phyloP scores from a whole-genome alignment of 805 yeast genomes.

The Metschnikowia corniflorae region DNA sequence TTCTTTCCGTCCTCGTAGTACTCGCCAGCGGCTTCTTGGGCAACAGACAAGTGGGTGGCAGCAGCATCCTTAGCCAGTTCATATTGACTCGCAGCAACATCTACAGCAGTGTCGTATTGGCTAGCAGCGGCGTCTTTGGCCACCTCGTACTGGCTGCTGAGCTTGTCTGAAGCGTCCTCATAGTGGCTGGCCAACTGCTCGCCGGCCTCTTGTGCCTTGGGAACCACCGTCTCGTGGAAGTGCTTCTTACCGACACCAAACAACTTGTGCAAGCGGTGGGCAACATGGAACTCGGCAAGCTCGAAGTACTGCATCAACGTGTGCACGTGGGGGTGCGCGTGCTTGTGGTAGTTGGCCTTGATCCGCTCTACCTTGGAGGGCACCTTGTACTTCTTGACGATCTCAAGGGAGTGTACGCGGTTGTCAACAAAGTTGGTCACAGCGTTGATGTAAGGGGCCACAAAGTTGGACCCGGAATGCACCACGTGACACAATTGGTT shows the following conservation, averaged over 20 bases:
- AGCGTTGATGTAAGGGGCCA: slow-evolving; percentile 29
- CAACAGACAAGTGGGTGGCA: slow-evolving; percentile 7
- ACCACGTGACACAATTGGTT: slow-evolving; percentile 33
- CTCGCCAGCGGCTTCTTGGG: slow-evolving; percentile 10
- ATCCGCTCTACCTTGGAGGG: slow-evolving; percentile 24
- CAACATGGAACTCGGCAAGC: slow-evolving; percentile 29
- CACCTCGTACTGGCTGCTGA: slow-evolving; percentile 8
- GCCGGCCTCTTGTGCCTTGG: slow-evolving; percentile 14
- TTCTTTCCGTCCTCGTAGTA: slow-evolving; percentile 4
- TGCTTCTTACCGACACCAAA: slow-evolving; percentile 15
- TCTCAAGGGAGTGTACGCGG: slow-evolving; percentile 36
- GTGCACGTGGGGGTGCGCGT: slow-evolving; percentile 30
- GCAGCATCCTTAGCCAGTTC: slow-evolving; percentile 9
- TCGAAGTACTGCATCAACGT: slow-evolving; percentile 34
- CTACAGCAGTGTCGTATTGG: slow-evolving; percentile 2
- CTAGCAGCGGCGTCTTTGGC: slow-evolving; percentile 12
- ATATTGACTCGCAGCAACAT: background rate
- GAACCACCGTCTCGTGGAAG: slow-evolving; percentile 22
- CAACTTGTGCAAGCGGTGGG: slow-evolving; percentile 23
- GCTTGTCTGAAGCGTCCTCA: slow-evolving; percentile 6
- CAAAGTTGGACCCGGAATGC: slow-evolving; percentile 24
- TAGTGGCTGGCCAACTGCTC: slow-evolving; percentile 7
- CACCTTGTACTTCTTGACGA: slow-evolving; percentile 32
- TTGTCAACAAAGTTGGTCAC: slow-evolving; percentile 31
- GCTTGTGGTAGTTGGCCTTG: slow-evolving; percentile 21